phyloP scores from a whole-genome alignment of 2,329 filamentous ascomycete species.

The Fusarium albosuccineum region DNA sequence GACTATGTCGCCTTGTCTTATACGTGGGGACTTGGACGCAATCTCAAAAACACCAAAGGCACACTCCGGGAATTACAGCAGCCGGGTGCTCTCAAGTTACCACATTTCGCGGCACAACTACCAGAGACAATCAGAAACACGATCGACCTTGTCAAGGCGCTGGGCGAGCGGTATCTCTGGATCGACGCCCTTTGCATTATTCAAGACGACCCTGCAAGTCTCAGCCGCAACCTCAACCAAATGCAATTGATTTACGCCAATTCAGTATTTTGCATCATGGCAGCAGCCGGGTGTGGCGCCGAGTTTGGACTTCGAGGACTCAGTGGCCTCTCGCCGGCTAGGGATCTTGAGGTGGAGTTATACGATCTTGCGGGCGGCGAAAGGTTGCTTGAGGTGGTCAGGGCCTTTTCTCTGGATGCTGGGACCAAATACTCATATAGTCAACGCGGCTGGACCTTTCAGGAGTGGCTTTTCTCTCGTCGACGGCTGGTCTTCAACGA shows the following conservation, averaged over 20 bases:
- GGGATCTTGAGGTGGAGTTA: constrained; percentile 18
- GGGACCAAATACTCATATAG: constrained; percentile 24
- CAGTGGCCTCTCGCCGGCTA: constrained; percentile 1
- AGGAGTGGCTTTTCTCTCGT: constrained; percentile 27
- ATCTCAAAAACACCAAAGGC: constrained; percentile 21
- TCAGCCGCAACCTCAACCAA: constrained; percentile 22
- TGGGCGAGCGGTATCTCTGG: constrained; percentile 25
- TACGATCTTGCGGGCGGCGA: constrained; percentile 21
- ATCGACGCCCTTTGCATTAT: constrained; percentile 27
- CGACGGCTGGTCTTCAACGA: constrained; percentile 15
- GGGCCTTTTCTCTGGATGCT: neutral
- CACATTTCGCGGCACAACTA: constrained; percentile 18
- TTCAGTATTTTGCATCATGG: constrained; percentile 21
- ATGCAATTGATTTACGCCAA: constrained; percentile 30
- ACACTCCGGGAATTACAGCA: constrained; percentile 1
- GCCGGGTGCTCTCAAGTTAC: constrained; percentile 2
- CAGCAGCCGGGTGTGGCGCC: constrained; percentile 19
- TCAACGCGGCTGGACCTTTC: constrained; percentile 30
- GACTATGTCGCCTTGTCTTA: constrained; percentile 24
- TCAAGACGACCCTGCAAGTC: constrained; percentile 18
- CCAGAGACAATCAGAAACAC: constrained; percentile 22
- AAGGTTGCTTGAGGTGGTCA: neutral
- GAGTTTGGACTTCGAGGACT: constrained; percentile 26
- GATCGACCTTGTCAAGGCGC: constrained; percentile 10
- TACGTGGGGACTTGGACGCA: constrained; percentile 21